phyloP scores from a whole-genome alignment of 1,284 basidiomycete species.

The Sparassis latifolia region DNA sequence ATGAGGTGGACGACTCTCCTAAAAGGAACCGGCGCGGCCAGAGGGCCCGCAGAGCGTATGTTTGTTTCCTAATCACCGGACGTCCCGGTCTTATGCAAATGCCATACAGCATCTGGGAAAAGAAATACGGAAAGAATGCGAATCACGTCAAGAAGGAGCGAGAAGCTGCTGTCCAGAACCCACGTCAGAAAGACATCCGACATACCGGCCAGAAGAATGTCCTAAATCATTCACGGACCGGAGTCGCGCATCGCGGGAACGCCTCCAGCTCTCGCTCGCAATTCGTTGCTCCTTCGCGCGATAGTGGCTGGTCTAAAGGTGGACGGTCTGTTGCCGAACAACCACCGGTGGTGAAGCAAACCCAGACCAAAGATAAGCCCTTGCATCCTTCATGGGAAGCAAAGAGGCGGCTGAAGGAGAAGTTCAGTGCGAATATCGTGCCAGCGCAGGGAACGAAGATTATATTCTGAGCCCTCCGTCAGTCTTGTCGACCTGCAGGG shows the following conservation, averaged over 20 bases:
- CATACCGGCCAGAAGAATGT: neutral
- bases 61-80: conserved; percentile 19
- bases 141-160: conserved; percentile 80
- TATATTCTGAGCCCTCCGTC: conserved; percentile 37
- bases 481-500: conserved; percentile 1
- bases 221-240: neutral
- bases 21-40: conserved; percentile 92
- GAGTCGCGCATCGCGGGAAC: neutral
- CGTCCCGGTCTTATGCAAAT: conserved; percentile 5
- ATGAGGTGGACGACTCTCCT: conserved; percentile 44
- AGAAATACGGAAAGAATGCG: conserved; percentile 87
- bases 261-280: neutral
- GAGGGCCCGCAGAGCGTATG: conserved; percentile 85
- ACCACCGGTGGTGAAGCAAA: conserved; percentile 4
- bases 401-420: conserved; percentile 73
- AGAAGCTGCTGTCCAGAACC: conserved; percentile 22
- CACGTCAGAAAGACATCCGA: conserved; percentile 4
- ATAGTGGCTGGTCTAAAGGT: conserved; percentile 7
- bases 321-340: neutral
- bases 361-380: conserved; percentile 31
- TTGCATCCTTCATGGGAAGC: conserved; percentile 94
- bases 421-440: conserved; percentile 45
- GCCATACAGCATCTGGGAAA: conserved; percentile 85
- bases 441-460: conserved; percentile 65
- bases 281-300: conserved; percentile 1